Conservation (phyloP, 352 stramenopile species). For the Globisporangium barbulae region DNA sequence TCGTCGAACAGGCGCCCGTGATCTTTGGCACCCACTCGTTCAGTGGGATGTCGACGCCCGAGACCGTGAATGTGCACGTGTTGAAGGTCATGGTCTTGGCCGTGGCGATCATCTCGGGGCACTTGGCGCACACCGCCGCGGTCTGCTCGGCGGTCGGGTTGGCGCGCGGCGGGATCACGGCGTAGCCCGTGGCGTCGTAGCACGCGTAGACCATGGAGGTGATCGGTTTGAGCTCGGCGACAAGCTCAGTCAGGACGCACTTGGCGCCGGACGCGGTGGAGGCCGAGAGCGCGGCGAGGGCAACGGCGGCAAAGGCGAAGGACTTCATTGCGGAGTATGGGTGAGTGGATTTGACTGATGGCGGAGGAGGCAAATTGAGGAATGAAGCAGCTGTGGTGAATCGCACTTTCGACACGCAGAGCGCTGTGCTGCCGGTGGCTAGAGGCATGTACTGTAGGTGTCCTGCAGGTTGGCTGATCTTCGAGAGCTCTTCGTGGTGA, state of each 20-base stretch:
- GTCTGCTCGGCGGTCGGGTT: conserved; percentile 12
- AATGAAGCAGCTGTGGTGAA: not conserved
- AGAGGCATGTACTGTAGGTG: not conserved
- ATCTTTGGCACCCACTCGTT: conserved; percentile 10
- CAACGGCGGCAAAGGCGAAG: conserved; percentile 1
- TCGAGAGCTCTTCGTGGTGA: conserved; percentile 9
- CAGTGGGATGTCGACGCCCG: conserved; percentile 11
- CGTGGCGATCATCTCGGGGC: conserved; percentile 9
- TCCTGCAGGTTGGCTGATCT: not conserved
- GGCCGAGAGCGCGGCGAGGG: not conserved
- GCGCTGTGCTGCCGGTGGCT: not conserved
- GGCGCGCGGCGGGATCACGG: conserved; percentile 9
- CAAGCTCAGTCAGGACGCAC: conserved; percentile 1
- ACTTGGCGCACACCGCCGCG: conserved; percentile 9
- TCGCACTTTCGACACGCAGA: not conserved
- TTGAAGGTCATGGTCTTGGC: conserved; percentile 14
- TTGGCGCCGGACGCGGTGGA: conserved; percentile 2
- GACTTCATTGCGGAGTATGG: conserved; percentile 8
- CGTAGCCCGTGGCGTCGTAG: conserved; percentile 7
- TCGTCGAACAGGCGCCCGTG: conserved; percentile 1
- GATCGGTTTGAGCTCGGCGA: conserved; percentile 3
- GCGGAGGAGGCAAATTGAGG: conserved; percentile 1
- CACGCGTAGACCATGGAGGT: conserved; percentile 7
- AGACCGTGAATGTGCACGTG: conserved; percentile 11
- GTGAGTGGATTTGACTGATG: not conserved